Evolutionary conservation across 495 filamentous ascomycete genomes (phyloP), one percentile per base, ranked within the genome.

Genomic region (Xylaria telfairii): DNA sequence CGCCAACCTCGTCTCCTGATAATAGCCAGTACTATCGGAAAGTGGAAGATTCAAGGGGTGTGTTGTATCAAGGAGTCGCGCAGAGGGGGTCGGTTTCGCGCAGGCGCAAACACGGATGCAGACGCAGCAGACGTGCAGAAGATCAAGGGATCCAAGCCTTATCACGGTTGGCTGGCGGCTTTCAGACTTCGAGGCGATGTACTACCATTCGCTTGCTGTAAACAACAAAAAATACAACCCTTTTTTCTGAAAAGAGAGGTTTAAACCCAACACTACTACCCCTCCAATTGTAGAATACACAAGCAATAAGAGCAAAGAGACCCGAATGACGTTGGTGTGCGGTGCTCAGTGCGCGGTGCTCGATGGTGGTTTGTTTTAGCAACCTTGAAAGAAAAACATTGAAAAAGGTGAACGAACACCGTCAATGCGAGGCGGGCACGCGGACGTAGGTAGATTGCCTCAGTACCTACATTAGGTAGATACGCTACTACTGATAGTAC

Each of bases 51-150:
- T 13, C n/a, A 30, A 57, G 28, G 51, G 67, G 53, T n/a, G 41
- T 24, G 59, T 7, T 65, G 61, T 70, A n/a, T 65, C 60, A 70
- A 70, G 49, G 68, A 70, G 61, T 65, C 68, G 49, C 51, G 44
- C 30, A 47, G 41, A 47, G 15, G 37, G 54, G 54, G 21, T 47
- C 54, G 15, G 56, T 32, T 62, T 49, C 28, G 51, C 44, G 34
- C 61, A 64, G 41, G 4, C 32, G 30, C 56, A 59, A 19, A 17
- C 24, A 37, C 34, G 8, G 34, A 37, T 37, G 34, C 34, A 37
- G 34, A 37, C 4, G 34, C 8, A n/a, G 26, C 51, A 15, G 51
- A 54, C 26, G 47, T 66, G 46, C 46, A 28, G 49, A 21, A 66
- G 64, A 66, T 65, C 62, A 42, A 65, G 62, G 62, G 62, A 66